Percentiles rank a stretch among this genome's conserved stretches.
Conservation (phyloP, 495 filamentous ascomycete genomes). For the Oleoguttula mirabilis region DNA sequence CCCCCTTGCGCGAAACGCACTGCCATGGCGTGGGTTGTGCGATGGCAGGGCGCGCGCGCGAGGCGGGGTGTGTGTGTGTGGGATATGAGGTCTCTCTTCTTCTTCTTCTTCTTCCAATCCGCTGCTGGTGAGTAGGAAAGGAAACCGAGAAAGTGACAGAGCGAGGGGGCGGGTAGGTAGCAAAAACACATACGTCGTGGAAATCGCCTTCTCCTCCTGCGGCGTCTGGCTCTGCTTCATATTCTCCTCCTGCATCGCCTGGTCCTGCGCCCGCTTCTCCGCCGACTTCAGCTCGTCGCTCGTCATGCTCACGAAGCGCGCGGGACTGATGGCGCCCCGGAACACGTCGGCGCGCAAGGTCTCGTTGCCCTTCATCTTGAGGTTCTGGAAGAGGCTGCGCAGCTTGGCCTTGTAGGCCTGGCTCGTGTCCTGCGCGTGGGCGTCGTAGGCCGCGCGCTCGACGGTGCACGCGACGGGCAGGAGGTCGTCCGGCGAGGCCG, state of each 20-base stretch:
- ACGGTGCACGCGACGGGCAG: constrained; percentile 57
- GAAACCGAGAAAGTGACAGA: too few relatives aligned
- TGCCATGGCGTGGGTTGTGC: background rate
- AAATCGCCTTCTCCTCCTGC: constrained; percentile 71
- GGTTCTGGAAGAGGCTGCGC: constrained; percentile 79
- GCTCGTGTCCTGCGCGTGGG: constrained; percentile 53
- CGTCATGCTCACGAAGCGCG: constrained; percentile 61
- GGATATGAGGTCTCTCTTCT: too few relatives aligned
- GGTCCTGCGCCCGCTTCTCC: constrained; percentile 54
- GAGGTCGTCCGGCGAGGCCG: constrained; percentile 43
- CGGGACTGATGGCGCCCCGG: constrained; percentile 53
- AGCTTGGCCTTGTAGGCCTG: constrained; percentile 71
- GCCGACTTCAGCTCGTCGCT: constrained; percentile 68
- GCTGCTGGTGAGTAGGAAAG: too few relatives aligned
- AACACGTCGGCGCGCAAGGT: constrained; percentile 64
- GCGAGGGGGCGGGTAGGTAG: too few relatives aligned
- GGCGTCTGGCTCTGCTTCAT: constrained; percentile 91
- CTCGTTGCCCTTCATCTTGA: constrained; percentile 82
- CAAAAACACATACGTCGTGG: constrained; percentile 45
- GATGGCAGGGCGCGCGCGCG: too few relatives aligned
- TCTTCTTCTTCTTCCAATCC: too few relatives aligned
- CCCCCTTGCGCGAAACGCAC: background rate
- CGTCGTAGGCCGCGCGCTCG: constrained; percentile 57
- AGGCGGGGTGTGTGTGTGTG: too few relatives aligned
- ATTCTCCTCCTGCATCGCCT: constrained; percentile 69